These are phyloP conservation scores for Blastomyces emzantsi DNA, from an alignment of 2,329 filamentous ascomycete genomes.

Conservation along the genomic window DNA sequence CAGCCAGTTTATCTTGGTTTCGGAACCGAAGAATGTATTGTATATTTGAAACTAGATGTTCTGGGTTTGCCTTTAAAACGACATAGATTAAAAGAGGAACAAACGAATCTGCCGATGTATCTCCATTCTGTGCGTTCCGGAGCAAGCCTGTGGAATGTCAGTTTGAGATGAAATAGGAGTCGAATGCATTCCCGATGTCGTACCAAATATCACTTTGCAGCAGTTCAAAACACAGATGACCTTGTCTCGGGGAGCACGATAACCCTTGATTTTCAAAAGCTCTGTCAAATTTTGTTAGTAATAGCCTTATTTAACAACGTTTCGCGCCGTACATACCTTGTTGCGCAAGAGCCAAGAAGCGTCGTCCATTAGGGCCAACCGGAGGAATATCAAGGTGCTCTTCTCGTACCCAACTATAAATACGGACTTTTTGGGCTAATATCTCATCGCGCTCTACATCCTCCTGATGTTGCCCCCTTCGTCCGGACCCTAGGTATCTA, in stretches of 20 bases:
- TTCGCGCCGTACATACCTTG: constrained; percentile 50
- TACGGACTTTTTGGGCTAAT: constrained; percentile 91
- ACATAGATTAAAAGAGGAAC: constrained; percentile 93
- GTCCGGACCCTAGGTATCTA: constrained; percentile 64
- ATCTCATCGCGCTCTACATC: constrained; percentile 95
- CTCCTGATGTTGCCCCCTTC: constrained; percentile 91
- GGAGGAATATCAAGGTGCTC: constrained; percentile 87
- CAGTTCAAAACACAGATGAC: constrained; percentile 98
- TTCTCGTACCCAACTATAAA: constrained; percentile 91
- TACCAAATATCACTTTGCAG: constrained; percentile 98
- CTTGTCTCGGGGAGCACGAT: constrained; percentile 94
- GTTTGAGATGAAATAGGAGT: background rate
- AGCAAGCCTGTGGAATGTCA: constrained; percentile 55
- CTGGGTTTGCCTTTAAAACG: constrained; percentile 86
- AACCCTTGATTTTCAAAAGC: constrained; percentile 90
- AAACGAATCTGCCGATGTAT: constrained; percentile 94
- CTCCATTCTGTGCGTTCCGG: constrained; percentile 74
- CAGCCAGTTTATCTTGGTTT: constrained; percentile 92
- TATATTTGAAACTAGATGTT: constrained; percentile 92
- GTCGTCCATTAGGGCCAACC: constrained; percentile 73
- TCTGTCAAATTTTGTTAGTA: constrained; percentile 48
- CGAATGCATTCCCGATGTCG: constrained; percentile 20
- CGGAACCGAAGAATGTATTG: constrained; percentile 96
- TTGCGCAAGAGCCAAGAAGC: constrained; percentile 81
- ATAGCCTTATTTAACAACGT: background rate